These are phyloP conservation scores for Coprinopsis marcescibilis DNA, from an alignment of 768 basidiomycete species.

Conservation along the genomic window DNA sequence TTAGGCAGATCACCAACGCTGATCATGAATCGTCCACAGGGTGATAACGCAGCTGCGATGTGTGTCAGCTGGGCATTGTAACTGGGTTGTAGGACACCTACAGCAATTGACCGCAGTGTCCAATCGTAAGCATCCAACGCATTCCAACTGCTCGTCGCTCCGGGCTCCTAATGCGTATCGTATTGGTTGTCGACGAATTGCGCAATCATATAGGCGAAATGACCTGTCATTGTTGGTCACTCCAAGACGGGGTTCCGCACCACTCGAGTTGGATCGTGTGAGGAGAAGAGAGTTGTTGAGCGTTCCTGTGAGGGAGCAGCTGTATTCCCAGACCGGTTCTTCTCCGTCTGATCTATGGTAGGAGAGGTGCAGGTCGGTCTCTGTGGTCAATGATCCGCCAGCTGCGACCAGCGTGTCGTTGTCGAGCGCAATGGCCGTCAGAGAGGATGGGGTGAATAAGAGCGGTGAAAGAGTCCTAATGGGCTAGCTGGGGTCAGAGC, in stretches of 20 bases:
- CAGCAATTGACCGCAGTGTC: slow-evolving; percentile 15
- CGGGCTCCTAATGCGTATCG: neutral
- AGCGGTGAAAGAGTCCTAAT: slow-evolving; percentile 43
- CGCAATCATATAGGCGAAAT: slow-evolving; percentile 15
- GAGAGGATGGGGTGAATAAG: slow-evolving; percentile 28
- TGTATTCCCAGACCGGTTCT: slow-evolving; percentile 14
- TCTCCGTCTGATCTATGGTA: slow-evolving; percentile 12
- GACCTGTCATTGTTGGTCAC: slow-evolving; percentile 16
- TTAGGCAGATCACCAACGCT: slow-evolving; percentile 16
- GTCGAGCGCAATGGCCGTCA: slow-evolving; percentile 6
- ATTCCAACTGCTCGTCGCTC: slow-evolving; percentile 2
- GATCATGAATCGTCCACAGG: slow-evolving; percentile 13
- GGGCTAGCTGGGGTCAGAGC: slow-evolving; percentile 19
- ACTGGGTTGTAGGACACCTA: neutral
- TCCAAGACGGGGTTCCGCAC: slow-evolving; percentile 13
- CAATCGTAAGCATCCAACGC: slow-evolving; percentile 12
- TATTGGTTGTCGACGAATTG: slow-evolving; percentile 11
- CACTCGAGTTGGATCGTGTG: slow-evolving; percentile 9
- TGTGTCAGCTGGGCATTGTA: neutral
- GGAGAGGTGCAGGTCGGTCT: slow-evolving; percentile 61
- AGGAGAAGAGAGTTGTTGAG: slow-evolving; percentile 20
- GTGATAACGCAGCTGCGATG: slow-evolving; percentile 13
- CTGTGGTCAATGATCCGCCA: slow-evolving; percentile 57
- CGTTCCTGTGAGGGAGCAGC: slow-evolving; percentile 12
- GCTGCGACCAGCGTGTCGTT: slow-evolving; percentile 46